Base-by-base conservation (phyloP, 164 flowering plant species). In the Berberis vulgaris region DNA sequence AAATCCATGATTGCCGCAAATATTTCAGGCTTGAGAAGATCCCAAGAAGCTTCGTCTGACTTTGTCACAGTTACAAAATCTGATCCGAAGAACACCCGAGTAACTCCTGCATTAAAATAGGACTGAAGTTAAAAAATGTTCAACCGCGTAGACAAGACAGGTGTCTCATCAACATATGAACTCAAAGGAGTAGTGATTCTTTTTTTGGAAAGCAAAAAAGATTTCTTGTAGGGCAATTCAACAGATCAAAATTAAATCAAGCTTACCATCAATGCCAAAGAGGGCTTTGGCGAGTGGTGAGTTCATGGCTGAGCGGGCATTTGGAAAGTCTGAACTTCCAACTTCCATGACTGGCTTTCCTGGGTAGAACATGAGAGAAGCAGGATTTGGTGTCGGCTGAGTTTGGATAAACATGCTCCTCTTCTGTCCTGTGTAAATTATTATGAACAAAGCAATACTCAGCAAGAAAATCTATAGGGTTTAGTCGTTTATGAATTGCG, bases 1-100 rank as follows among this genome's bases (percentile, higher is more conserved):
- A 90, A 90, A 61, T 94, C 97, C 98, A 94, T 90, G 61, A 90
- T 84, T 45, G 89, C 96, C 3, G 98, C 97, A 83, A 94, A 90
- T 53, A 90, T 80, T 75, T 90, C 88, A n/a, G 96, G 97, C 71
- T 88, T 93, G 38, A 90, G 72, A 57, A 85, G 45, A 77, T 93
- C 97, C 98, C 97, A 93, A 11, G 95, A 80, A 62, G 72, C 71
- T 59, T 86, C 96, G 1, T 93, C 96, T 49, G 95, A 84, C 62
- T 88, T 93, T 64, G 97, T 88, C 43, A 93, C 89, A 1, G 97
- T 90, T 57, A 93, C 70, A 67, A 90, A 93, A 82, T 93, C 98
- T 49, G 96, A 84, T 62, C 98, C 98, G 76, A 72, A 93, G 81
- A 90, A 93, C 38, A 90, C 97, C 63, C 97, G 84, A 44, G 82